Evolutionary conservation across 192 early-diverging fungal species (phyloP).

Genomic region (Dissophora ornata): DNA sequence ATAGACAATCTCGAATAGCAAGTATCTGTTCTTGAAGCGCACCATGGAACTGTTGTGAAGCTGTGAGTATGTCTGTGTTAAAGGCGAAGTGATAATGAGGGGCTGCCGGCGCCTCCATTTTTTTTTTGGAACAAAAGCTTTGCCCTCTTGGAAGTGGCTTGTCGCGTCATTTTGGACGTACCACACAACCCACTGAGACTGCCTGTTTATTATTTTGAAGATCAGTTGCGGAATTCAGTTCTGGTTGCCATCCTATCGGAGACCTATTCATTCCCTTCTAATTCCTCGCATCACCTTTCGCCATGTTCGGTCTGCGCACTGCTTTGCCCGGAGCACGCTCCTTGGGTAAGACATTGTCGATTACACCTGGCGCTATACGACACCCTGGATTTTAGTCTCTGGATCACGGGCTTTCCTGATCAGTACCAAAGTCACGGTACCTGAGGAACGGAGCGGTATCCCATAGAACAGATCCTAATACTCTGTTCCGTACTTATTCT

Average conservation of each 20-base stretch:
- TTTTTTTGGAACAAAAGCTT: too few relatives aligned
- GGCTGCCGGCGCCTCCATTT: too few relatives aligned
- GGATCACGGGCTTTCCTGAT: too few relatives aligned
- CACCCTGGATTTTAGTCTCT: not conserved
- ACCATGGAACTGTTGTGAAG: too few relatives aligned
- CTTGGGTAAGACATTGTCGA: conserved; percentile 27
- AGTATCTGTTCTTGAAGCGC: conserved; percentile 65
- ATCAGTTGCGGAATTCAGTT: conserved; percentile 7
- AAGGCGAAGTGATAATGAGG: too few relatives aligned
- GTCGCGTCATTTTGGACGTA: too few relatives aligned
- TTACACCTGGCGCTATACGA: not conserved
- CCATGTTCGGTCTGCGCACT: conserved; percentile 52
- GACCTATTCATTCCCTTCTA: not conserved
- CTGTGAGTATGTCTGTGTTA: too few relatives aligned
- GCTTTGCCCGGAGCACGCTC: conserved; percentile 47
- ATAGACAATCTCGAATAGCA: conserved; percentile 60
- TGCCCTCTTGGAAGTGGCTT: conserved; percentile 4
- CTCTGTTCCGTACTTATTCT: too few relatives aligned
- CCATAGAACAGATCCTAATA: too few relatives aligned
- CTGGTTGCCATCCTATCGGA: conserved; percentile 5
- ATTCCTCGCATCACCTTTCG: not conserved
- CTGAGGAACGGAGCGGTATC: not conserved
- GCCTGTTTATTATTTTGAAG: conserved; percentile 3
- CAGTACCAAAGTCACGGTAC: too few relatives aligned
- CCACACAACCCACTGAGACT: too few relatives aligned